Evolutionary conservation across 2,329 filamentous ascomycete species (phyloP).

Genomic region (Gaeumannomyces tritici): DNA sequence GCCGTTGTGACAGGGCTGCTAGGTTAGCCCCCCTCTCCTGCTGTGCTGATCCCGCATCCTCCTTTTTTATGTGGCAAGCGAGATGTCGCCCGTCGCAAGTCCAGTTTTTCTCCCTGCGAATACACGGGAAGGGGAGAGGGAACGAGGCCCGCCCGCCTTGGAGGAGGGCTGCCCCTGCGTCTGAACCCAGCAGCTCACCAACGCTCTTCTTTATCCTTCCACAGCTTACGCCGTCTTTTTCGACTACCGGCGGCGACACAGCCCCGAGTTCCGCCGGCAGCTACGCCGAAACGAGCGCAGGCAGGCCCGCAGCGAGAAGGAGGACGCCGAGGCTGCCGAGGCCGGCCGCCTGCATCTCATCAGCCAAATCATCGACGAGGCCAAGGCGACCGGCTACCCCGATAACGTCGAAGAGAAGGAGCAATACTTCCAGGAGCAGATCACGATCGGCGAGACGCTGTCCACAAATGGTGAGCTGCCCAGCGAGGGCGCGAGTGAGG

Average conservation of each 20-base stretch:
- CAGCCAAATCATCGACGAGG: slow-evolving; percentile 65
- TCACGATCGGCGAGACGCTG: slow-evolving; percentile 77
- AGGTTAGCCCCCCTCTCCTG: slow-evolving; percentile 32
- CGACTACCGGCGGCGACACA: slow-evolving; percentile 55
- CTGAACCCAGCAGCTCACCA: neutral
- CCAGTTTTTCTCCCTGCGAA: neutral
- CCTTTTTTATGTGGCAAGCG: neutral
- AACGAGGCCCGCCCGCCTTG: neutral
- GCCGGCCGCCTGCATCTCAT: slow-evolving; percentile 64
- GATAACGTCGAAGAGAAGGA: slow-evolving; percentile 86
- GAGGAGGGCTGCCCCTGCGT: neutral
- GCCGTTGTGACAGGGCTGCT: slow-evolving; percentile 49
- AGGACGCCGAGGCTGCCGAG: slow-evolving; percentile 56
- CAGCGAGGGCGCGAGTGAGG: neutral
- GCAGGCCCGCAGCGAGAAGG: slow-evolving; percentile 62
- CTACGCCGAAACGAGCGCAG: slow-evolving; percentile 68
- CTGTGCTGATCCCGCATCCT: neutral
- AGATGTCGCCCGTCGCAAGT: neutral
- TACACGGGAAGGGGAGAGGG: neutral
- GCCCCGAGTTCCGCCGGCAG: slow-evolving; percentile 56
- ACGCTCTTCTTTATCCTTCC: neutral
- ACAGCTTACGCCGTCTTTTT: slow-evolving; percentile 59
- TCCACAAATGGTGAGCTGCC: slow-evolving; percentile 64
- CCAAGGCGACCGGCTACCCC: slow-evolving; percentile 88
- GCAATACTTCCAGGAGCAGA: slow-evolving; percentile 92